These are phyloP conservation scores for Blastocystis sp. DNA, from an alignment of 352 stramenopile genomes.

Conservation along the genomic window DNA sequence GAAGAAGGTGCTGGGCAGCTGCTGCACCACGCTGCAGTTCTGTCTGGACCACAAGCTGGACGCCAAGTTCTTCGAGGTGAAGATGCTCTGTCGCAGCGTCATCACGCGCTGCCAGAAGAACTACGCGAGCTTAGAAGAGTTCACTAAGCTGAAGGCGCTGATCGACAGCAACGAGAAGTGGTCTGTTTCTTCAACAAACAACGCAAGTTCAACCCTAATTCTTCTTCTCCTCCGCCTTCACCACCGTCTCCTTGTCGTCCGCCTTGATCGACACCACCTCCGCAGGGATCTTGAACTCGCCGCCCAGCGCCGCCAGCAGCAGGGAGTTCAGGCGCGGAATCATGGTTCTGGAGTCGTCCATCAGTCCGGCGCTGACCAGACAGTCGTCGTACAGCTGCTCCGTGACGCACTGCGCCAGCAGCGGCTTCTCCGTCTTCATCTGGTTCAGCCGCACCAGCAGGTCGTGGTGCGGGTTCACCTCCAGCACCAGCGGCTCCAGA, in stretches of 20 bases:
- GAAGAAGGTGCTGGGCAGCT: slow-evolving; percentile 26
- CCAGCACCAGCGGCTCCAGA: slow-evolving; percentile 87
- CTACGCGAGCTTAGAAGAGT: slow-evolving; percentile 26
- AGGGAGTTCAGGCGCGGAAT: slow-evolving; percentile 92
- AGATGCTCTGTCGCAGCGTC: slow-evolving; percentile 68
- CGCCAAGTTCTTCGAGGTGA: slow-evolving; percentile 60
- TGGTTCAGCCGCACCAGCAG: slow-evolving; percentile 89
- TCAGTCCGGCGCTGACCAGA: slow-evolving; percentile 90
- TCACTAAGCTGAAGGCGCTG: not conserved
- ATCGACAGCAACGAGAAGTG: slow-evolving; percentile 18
- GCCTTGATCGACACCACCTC: slow-evolving; percentile 53
- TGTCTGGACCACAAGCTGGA: not conserved
- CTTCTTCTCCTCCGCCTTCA: slow-evolving; percentile 16
- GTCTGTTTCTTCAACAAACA: slow-evolving; percentile 50
- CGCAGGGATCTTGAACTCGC: slow-evolving; percentile 59
- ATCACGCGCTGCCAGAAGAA: slow-evolving; percentile 3
- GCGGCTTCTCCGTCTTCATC: slow-evolving; percentile 80
- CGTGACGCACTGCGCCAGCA: slow-evolving; percentile 74
- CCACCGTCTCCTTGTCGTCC: slow-evolving; percentile 4
- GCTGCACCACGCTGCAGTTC: slow-evolving; percentile 33
- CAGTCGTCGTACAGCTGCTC: slow-evolving; percentile 96
- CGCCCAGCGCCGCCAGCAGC: slow-evolving; percentile 75
- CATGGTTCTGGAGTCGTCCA: slow-evolving; percentile 94
- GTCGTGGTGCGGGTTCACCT: slow-evolving; percentile 95
- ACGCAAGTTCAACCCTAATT: not conserved